A percentile compares a stretch with the other conserved stretches of the same genome.
These are phyloP conservation scores for Paraconiothyrium brasiliense DNA, from an alignment of 2,329 filamentous ascomycete species.

Conservation along the genomic window DNA sequence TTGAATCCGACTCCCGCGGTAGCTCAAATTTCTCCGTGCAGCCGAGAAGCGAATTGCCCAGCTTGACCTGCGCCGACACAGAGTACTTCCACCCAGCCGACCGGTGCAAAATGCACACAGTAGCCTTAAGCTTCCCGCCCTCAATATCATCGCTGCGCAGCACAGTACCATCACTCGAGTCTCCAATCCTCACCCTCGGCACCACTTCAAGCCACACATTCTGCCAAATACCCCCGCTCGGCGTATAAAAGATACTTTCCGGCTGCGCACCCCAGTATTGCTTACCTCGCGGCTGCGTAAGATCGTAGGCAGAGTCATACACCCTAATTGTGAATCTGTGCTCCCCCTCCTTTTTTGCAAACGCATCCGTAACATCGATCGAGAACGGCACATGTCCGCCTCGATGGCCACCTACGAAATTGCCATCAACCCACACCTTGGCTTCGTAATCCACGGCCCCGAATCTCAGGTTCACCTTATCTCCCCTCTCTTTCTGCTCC, in stretches of 20 bases:
- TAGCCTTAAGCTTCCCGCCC: constrained; percentile 61
- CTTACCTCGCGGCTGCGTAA: constrained; percentile 73
- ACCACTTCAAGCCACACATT: constrained; percentile 67
- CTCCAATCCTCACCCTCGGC: constrained; percentile 61
- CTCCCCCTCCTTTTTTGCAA: constrained; percentile 21
- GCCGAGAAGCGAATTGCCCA: constrained; percentile 60
- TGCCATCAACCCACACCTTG: constrained; percentile 65
- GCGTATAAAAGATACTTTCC: constrained; percentile 69
- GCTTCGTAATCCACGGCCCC: constrained; percentile 71
- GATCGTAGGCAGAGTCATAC: constrained; percentile 70
- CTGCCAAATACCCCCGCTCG: constrained; percentile 68
- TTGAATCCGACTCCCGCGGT: constrained; percentile 60
- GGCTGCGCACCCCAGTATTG: constrained; percentile 71
- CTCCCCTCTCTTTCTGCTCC: constrained; percentile 52
- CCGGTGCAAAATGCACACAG: constrained; percentile 61
- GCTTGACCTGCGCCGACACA: constrained; percentile 64
- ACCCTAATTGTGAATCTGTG: constrained; percentile 65
- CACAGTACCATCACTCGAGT: constrained; percentile 67
- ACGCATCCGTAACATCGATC: constrained; percentile 65
- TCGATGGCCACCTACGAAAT: constrained; percentile 63
- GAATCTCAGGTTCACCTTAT: constrained; percentile 62
- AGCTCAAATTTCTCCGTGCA: constrained; percentile 56
- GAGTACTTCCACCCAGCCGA: constrained; percentile 57
- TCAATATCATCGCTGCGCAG: constrained; percentile 64
- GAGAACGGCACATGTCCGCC: constrained; percentile 68